Evolutionary conservation across 176 grass and related monocot genomes (phyloP).

Genomic region (Hordeum marinum): DNA sequence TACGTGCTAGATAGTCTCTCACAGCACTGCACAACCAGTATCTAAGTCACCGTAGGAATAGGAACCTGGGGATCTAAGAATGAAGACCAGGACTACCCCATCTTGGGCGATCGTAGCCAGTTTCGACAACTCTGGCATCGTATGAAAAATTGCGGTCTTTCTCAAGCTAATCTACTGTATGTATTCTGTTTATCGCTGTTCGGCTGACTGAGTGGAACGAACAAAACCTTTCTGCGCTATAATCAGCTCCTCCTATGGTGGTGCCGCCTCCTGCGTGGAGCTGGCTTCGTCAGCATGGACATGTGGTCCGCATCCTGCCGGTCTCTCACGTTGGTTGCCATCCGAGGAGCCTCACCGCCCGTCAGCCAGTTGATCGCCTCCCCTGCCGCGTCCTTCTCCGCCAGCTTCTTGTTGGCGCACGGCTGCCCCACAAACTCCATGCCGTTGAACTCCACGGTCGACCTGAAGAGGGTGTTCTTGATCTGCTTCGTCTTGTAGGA

Average conservation of each 20-base stretch:
- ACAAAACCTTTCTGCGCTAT: not conserved
- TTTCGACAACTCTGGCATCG: not conserved
- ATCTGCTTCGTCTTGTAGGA: slow-evolving; percentile 81
- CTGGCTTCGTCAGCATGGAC: slow-evolving; percentile 47
- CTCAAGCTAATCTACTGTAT: not conserved
- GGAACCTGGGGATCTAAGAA: not conserved
- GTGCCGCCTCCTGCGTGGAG: slow-evolving; percentile 56
- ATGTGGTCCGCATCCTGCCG: slow-evolving; percentile 40
- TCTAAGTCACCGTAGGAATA: not conserved
- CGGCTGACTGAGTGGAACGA: not conserved
- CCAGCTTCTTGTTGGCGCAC: slow-evolving; percentile 79
- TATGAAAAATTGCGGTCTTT: slow-evolving; percentile 6
- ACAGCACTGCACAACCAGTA: slow-evolving; percentile 1
- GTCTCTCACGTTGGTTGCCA: not conserved
- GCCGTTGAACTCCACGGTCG: slow-evolving; percentile 77
- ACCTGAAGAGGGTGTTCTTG: slow-evolving; percentile 56
- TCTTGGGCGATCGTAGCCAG: not conserved
- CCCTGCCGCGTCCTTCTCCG: slow-evolving; percentile 75
- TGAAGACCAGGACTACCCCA: not conserved
- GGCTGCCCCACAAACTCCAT: slow-evolving; percentile 93
- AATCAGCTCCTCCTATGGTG: slow-evolving; percentile 45
- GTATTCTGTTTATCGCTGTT: not conserved
- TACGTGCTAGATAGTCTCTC: not conserved
- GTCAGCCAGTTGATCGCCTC: slow-evolving; percentile 82
- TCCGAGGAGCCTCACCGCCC: slow-evolving; percentile 22